Evolutionary conservation across 768 basidiomycete species (phyloP), one percentile per base, ranked within the genome.

Genomic region (Hortiboletus campestris): DNA sequence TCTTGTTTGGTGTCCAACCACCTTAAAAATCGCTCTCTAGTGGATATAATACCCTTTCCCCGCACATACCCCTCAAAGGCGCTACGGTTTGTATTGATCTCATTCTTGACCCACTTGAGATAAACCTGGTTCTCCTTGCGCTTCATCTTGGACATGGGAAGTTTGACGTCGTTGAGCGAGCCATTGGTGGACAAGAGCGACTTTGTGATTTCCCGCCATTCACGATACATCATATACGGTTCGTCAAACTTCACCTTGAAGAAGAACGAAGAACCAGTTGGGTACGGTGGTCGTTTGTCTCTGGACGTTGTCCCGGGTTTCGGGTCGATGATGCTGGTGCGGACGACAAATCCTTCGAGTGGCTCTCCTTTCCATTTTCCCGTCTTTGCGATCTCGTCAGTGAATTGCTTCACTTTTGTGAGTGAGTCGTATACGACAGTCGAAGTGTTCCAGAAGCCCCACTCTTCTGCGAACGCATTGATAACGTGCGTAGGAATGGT

Each of bases 171-270:
- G 16, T 56, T 71, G 49, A 62, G 64, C 38, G 66, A 59, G 49
- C 60, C 64, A 40, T 76, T 72, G 42, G 73, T 60, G 8, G 74
- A 64, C 10, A 94, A 76, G n/a, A 96, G 76, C 12, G 69, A 72
- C 68, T 91, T 91, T 7, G 97, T 98, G 49, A 95, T 79, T 72
- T 98, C 96, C 52, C 96, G 82, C 94, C 94, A 98, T 68, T 95
- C 91, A 52, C 97, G 88, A 74, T 97, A 98, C 85, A 96, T 95
- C 81, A 98, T 86, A 69, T 99, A 99, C 3, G 96, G 96, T 67
- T 98, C 93, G 71, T 98, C 94, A 71, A 98, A 98, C 70, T 99
- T 99, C 75, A 98, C 81, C 69, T 99, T 99, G 85, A 97, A 98
- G 81, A 99, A 98, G 79, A 98, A 96, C 0, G 92, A 88, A 2